phyloP scores from a whole-genome alignment of 2,329 filamentous ascomycete genomes.

The Paraphaeosphaeria sporulosa region DNA sequence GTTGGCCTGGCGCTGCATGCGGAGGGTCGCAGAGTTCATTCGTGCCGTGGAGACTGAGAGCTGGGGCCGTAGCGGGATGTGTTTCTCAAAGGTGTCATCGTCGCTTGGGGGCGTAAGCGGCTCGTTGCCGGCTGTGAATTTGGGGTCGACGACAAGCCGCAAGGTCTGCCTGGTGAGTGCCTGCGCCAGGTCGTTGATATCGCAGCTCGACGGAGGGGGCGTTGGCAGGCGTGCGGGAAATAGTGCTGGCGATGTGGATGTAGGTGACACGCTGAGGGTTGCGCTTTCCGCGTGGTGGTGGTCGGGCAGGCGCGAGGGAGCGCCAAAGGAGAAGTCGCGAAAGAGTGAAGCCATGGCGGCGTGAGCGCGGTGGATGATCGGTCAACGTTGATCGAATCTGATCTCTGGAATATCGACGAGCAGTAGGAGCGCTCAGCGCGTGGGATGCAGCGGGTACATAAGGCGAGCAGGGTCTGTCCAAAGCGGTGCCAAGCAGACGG shows the following conservation, averaged over 20 bases:
- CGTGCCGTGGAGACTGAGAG: conserved; percentile 31
- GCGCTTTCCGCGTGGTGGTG: conserved; percentile 38
- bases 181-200: conserved; percentile 46
- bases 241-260: conserved; percentile 27
- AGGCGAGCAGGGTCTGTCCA: neutral
- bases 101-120: conserved; percentile 39
- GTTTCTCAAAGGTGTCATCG: conserved; percentile 24
- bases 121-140: conserved; percentile 19
- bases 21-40: conserved; percentile 46
- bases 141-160: conserved; percentile 31
- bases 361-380: neutral
- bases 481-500: conserved; percentile 11
- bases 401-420: neutral
- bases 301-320: conserved; percentile 39
- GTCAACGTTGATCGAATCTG: neutral
- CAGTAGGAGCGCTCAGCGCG: neutral
- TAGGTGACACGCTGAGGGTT: conserved; percentile 45
- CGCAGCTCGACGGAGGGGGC: conserved; percentile 35
- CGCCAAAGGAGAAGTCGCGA: conserved; percentile 49
- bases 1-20: conserved; percentile 52
- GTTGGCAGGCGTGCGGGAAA: conserved; percentile 29
- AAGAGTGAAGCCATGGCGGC: conserved; percentile 39
- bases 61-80: conserved; percentile 16
- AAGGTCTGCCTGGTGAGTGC: conserved; percentile 45
- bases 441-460: conserved; percentile 5